phyloP scores from a whole-genome alignment of 108 stramenopile species.

The Skeletonema costatum region DNA sequence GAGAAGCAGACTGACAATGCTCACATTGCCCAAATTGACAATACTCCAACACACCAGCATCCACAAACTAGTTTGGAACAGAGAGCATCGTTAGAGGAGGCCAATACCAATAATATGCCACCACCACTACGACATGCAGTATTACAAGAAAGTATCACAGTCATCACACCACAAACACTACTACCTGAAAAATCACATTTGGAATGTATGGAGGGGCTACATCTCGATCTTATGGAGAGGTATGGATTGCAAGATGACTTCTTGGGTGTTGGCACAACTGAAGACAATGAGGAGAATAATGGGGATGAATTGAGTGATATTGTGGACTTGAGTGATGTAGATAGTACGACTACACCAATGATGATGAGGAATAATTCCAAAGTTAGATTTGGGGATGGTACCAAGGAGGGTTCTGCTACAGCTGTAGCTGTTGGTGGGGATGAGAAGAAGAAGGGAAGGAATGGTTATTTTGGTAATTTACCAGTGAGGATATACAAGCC shows the following conservation, averaged over 20 bases:
- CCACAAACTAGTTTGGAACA: background rate
- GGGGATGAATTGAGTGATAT: background rate
- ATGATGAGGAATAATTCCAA: background rate
- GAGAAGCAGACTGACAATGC: conserved; percentile 28
- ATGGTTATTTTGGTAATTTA: background rate
- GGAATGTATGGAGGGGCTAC: conserved; percentile 16
- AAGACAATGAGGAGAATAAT: background rate
- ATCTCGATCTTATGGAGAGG: conserved; percentile 10
- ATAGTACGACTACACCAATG: background rate
- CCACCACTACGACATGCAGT: background rate
- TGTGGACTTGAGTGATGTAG: background rate
- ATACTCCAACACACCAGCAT: background rate
- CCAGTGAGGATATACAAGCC: conserved; percentile 24
- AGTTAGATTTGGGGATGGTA: conserved; percentile 33
- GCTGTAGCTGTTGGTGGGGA: background rate
- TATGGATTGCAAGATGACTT: conserved; percentile 31
- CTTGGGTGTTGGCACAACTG: background rate
- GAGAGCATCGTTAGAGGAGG: too few relatives aligned
- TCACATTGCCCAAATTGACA: background rate
- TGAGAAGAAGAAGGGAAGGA: too few relatives aligned
- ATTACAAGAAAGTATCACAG: conserved; percentile 10
- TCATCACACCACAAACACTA: conserved; percentile 19
- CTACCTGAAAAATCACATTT: background rate
- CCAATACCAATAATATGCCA: background rate
- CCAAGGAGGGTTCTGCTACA: conserved; percentile 15